Evolutionary conservation across 176 grass and related monocot genomes (phyloP).

Genomic region (Pontederia paniculata): DNA sequence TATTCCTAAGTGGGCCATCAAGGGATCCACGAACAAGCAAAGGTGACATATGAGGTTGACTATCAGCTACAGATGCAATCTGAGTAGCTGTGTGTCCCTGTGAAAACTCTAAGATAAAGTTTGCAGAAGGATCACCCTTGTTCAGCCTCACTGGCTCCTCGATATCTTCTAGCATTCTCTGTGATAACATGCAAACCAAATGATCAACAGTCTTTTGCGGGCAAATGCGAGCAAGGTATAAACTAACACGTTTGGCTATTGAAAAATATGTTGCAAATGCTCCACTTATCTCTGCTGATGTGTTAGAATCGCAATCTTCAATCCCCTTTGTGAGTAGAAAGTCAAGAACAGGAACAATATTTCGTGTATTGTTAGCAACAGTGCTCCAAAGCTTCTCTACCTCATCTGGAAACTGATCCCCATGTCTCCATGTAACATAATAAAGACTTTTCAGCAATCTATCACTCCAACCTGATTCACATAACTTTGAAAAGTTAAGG

Average conservation of each 20-base stretch:
- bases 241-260: conserved; percentile 82
- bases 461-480: conserved; percentile 83
- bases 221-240: conserved; percentile 89
- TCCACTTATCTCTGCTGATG: conserved; percentile 80
- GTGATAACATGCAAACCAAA: conserved; percentile 79
- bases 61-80: conserved; percentile 50
- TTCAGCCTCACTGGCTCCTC: conserved; percentile 53
- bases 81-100: conserved; percentile 51
- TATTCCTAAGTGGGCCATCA: conserved; percentile 69
- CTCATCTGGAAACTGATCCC: conserved; percentile 92
- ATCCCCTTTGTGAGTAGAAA: conserved; percentile 91
- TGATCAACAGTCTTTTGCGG: conserved; percentile 88
- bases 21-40: conserved; percentile 90
- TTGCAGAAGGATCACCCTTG: conserved; percentile 58
- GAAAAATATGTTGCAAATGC: conserved; percentile 92
- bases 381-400: conserved; percentile 97
- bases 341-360: conserved; percentile 85
- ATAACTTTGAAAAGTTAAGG: conserved; percentile 75
- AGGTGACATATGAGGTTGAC: conserved; percentile 81
- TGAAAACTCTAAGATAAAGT: conserved; percentile 79
- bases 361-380: conserved; percentile 69
- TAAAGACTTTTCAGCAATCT: conserved; percentile 89
- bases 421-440: conserved; percentile 87
- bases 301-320: conserved; percentile 82
- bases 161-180: conserved; percentile 78